Evolutionary conservation across 192 early-diverging fungal species (phyloP).

Genomic region (Backusella tarrabulga): DNA sequence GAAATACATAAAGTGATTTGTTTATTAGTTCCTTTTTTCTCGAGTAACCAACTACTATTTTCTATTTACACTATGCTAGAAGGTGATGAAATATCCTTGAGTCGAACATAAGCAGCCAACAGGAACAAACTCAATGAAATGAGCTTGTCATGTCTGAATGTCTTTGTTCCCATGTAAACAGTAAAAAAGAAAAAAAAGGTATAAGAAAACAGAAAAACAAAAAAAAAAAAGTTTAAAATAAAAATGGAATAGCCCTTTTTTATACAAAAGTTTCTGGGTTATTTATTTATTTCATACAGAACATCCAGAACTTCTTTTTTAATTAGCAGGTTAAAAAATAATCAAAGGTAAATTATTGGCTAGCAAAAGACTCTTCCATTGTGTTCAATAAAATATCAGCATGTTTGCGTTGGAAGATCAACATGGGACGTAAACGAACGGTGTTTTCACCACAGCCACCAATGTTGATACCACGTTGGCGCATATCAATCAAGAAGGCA

Average conservation of each 20-base stretch:
- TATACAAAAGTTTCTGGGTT: background rate
- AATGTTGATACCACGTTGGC: slow-evolving; percentile 64
- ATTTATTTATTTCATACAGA: background rate
- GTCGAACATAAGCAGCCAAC: slow-evolving; percentile 38
- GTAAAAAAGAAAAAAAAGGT: background rate
- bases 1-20: background rate
- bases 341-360: background rate
- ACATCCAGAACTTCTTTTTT: slow-evolving; percentile 2
- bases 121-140: slow-evolving; percentile 31
- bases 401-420: slow-evolving; percentile 64
- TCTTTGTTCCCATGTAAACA: background rate
- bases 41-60: background rate
- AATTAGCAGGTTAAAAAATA: background rate
- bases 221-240: background rate
- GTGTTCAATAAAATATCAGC: slow-evolving; percentile 67
- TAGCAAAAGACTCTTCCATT: slow-evolving; percentile 41
- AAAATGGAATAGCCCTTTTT: background rate
- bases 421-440: slow-evolving; percentile 70
- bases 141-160: slow-evolving; percentile 15
- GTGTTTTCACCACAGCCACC: slow-evolving; percentile 62
- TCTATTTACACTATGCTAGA: slow-evolving; percentile 49
- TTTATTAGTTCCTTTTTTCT: background rate
- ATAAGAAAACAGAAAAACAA: background rate
- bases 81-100: slow-evolving; percentile 42
- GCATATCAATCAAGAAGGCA: slow-evolving; percentile 52